A percentile compares a stretch with the other conserved stretches of the same genome.
Evolutionary conservation across 2,329 filamentous ascomycete species (phyloP).

Genomic region (Epichloe baconii): DNA sequence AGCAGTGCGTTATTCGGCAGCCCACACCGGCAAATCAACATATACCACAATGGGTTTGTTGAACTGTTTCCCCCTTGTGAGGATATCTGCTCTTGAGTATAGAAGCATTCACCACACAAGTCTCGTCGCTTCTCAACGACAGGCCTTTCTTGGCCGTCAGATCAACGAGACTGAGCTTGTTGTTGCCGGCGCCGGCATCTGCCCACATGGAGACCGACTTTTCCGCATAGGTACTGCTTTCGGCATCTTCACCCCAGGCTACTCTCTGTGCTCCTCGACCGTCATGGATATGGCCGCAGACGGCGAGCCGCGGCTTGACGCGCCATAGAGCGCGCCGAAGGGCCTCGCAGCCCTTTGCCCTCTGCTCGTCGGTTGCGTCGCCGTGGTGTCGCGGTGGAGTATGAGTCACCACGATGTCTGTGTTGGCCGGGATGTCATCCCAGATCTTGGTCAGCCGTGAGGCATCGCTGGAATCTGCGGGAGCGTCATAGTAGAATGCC

Average conservation of each 20-base stretch:
- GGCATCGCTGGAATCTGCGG: constrained; percentile 9
- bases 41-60: constrained; percentile 80
- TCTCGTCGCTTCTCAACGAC: constrained; percentile 33
- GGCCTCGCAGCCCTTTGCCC: constrained; percentile 44
- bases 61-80: constrained; percentile 47
- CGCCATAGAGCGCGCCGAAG: constrained; percentile 44
- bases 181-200: constrained; percentile 40
- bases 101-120: constrained; percentile 68
- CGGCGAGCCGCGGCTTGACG: constrained; percentile 48
- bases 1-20: constrained; percentile 2
- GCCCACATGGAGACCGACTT: constrained; percentile 34
- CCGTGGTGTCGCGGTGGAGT: constrained; percentile 49
- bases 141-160: constrained; percentile 33
- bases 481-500: constrained; percentile 51
- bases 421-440: constrained; percentile 45
- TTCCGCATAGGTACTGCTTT: constrained; percentile 31
- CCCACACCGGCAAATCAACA: constrained; percentile 50
- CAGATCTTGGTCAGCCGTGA: constrained; percentile 34
- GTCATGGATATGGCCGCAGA: constrained; percentile 64
- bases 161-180: constrained; percentile 51
- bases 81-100: constrained; percentile 58
- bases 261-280: constrained; percentile 51
- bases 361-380: constrained; percentile 32
- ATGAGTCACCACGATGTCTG: constrained; percentile 59
- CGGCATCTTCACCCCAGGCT: constrained; percentile 38